Evolutionary conservation across 805 yeast species (phyloP).

Genomic region (Barnettozyma botsteinii): DNA sequence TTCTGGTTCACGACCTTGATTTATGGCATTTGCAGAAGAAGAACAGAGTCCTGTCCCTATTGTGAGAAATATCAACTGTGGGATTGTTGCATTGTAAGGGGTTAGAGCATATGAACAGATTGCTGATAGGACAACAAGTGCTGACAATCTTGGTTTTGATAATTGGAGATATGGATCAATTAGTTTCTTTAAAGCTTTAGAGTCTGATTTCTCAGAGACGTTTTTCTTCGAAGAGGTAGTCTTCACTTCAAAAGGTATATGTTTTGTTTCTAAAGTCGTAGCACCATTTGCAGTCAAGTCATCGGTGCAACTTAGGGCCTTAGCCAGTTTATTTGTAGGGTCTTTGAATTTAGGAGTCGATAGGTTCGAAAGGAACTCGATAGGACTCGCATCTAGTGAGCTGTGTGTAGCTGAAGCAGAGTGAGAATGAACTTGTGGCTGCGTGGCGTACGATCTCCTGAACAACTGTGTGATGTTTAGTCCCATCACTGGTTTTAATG

Average conservation of each 20-base stretch:
- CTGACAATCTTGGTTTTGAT: slow-evolving; percentile 86
- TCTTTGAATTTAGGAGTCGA: slow-evolving; percentile 10
- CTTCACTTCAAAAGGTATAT: slow-evolving; percentile 55
- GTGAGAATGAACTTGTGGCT: neutral
- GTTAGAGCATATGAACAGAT: slow-evolving; percentile 92
- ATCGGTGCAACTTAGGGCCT: slow-evolving; percentile 31
- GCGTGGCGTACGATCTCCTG: slow-evolving; percentile 1
- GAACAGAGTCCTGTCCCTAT: slow-evolving; percentile 83
- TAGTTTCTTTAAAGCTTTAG: slow-evolving; percentile 29
- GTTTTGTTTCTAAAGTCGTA: slow-evolving; percentile 16
- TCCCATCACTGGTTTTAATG: too few relatives aligned
- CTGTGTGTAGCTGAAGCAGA: neutral
- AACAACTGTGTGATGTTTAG: neutral
- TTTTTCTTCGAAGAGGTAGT: slow-evolving; percentile 27
- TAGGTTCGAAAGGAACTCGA: slow-evolving; percentile 34
- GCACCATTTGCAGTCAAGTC: slow-evolving; percentile 19
- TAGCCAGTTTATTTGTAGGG: slow-evolving; percentile 14
- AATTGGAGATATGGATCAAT: slow-evolving; percentile 65
- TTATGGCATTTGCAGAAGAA: slow-evolving; percentile 93
- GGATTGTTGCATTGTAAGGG: slow-evolving; percentile 71
- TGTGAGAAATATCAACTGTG: slow-evolving; percentile 66
- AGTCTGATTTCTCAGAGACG: slow-evolving; percentile 21
- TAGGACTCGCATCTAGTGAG: slow-evolving; percentile 30
- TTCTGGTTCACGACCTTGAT: slow-evolving; percentile 93
- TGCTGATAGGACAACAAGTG: slow-evolving; percentile 83